Percentiles rank a stretch among this genome's conserved stretches.
These are phyloP conservation scores for Typha latifolia DNA, from an alignment of 176 grass and related monocot genomes.

Conservation along the genomic window DNA sequence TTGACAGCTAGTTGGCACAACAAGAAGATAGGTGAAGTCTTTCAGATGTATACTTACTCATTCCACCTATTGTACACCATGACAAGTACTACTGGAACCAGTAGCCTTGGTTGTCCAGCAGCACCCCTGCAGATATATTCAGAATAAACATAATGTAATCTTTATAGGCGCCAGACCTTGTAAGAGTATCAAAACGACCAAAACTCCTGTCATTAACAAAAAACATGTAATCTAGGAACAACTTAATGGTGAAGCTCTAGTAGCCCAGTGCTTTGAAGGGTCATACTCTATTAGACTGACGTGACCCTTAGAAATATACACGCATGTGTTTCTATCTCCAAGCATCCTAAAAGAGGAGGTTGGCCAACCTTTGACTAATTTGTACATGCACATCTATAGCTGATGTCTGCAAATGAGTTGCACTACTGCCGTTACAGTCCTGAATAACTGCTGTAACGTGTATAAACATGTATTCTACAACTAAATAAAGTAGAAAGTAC, in stretches of 20 bases:
- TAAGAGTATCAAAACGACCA: not conserved
- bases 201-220: not conserved
- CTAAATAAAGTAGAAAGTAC: constrained; percentile 10
- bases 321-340: no score
- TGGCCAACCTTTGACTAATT: no score
- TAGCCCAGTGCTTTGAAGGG: no score
- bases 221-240: no score
- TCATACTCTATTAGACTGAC: no score
- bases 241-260: no score
- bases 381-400: no score
- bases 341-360: no score
- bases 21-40: not conserved
- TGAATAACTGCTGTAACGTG: not conserved
- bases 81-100: constrained; percentile 72
- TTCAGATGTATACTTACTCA: constrained; percentile 47
- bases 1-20: not conserved
- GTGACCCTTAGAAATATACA: no score
- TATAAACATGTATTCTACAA: not conserved
- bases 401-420: no score
- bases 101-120: constrained; percentile 71
- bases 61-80: constrained; percentile 95
- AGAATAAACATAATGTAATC: not conserved
- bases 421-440: not conserved
- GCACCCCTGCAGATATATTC: constrained; percentile 53
- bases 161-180: not conserved